These are phyloP conservation scores for Colletotrichum sp. DNA, from an alignment of 2,329 filamentous ascomycete species.

Conservation along the genomic window DNA sequence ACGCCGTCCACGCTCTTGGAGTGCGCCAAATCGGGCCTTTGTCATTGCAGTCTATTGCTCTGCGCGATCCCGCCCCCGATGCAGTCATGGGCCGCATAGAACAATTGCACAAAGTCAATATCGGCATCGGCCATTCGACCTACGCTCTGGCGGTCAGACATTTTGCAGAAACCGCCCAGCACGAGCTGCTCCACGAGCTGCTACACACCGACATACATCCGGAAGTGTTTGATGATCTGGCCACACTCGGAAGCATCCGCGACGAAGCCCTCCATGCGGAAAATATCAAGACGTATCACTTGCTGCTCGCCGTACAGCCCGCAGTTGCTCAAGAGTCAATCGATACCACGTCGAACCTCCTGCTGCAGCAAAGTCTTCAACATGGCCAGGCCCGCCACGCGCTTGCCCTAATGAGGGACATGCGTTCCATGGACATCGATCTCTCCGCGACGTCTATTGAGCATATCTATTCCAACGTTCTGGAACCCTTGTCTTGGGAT, in stretches of 20 bases:
- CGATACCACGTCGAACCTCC: conserved; percentile 34
- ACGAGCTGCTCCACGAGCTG: conserved; percentile 49
- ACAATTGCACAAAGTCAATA: conserved; percentile 65
- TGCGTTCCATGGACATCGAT: conserved; percentile 37
- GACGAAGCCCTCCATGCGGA: conserved; percentile 36
- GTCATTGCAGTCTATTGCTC: conserved; percentile 78
- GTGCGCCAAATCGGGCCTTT: conserved; percentile 75
- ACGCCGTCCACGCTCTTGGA: conserved; percentile 72
- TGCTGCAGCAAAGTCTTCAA: conserved; percentile 35
- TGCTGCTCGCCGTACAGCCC: conserved; percentile 51
- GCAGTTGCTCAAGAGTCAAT: conserved; percentile 33
- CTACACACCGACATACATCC: conserved; percentile 58
- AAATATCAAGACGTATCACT: conserved; percentile 45
- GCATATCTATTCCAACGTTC: background rate
- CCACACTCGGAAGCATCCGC: conserved; percentile 44
- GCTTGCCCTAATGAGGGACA: conserved; percentile 40
- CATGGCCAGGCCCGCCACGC: conserved; percentile 29
- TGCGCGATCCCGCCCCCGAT: conserved; percentile 62
- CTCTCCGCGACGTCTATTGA: conserved; percentile 23
- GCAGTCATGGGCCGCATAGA: conserved; percentile 64
- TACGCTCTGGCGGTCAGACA: conserved; percentile 71
- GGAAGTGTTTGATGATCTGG: conserved; percentile 56
- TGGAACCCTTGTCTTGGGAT: conserved; percentile 5
- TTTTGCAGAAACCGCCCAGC: conserved; percentile 64
- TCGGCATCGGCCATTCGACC: conserved; percentile 64